Base-by-base conservation (phyloP, 129 eudicot genomes). In the Pseudognaphalium luteoalbum region DNA sequence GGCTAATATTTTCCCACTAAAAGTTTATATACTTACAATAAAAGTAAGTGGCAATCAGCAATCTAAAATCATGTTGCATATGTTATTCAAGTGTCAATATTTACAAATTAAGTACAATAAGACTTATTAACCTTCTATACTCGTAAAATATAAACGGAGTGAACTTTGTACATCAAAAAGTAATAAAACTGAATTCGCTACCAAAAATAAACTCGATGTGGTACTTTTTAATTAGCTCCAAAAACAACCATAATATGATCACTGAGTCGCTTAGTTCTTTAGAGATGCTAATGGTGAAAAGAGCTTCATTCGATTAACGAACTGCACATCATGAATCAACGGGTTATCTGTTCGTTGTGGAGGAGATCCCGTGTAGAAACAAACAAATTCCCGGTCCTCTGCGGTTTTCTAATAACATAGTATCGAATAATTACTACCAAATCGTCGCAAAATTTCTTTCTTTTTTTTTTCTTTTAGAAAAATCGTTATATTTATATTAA, bases 341-440 rank as follows among this genome's bases (percentile, higher is more conserved):
- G 96, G 96, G 66, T 90, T 90, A 15, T 66, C 74, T 60, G 88
- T 85, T 72, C 92, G 80, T 30, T 87, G 62, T n/a, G 92, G 90
- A 28, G 92, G 96, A 5, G 92, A 87, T 56, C 92, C 96, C 4
- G 80, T 21, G 81, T 76, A 86, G 22, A 68, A 73, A 74, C 89
- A 83, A 33, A 75, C 17, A 0, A 80, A 29, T 65, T 80, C 86
- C 15, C 82, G 78, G 20, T 75, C 86, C 57, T 86, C 87, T 10
- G 39, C 16, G 51, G 87, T 72, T 88, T 82, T 73, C 77, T 64
- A 30, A 57, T 22, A 29, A 69, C 10, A 20, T 9, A 1, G 30
- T 6, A 5, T 17, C 3, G 22, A 0, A n/a, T 14, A 42, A 5
- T 62, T 50, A 76, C 39, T 21, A 66, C 22, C 25, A 22, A 4